Evolutionary conservation across 345 rosid species (phyloP).

Genomic region (Lenwebbia sp.): DNA sequence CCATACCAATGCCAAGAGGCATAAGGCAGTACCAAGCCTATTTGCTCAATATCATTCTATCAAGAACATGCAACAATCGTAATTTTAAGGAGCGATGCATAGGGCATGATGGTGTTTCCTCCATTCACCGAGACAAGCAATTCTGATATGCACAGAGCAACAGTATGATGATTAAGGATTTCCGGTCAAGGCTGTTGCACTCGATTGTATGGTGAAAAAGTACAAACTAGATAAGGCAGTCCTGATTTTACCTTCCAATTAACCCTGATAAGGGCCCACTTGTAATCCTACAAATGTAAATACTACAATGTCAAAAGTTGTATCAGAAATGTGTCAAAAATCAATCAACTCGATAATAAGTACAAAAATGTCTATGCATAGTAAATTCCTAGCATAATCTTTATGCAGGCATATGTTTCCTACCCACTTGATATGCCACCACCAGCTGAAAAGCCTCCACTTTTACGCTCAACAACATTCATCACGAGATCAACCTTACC

Average conservation of each 20-base stretch:
- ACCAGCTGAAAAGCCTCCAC: constrained; percentile 96
- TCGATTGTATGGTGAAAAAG: too few relatives aligned
- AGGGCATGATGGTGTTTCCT: too few relatives aligned
- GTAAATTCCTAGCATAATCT: background rate
- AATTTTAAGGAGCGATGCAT: background rate
- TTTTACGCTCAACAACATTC: constrained; percentile 94
- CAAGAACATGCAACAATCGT: background rate
- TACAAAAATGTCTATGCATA: background rate
- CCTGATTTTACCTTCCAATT: constrained; percentile 62
- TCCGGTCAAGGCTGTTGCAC: too few relatives aligned
- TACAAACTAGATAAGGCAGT: background rate
- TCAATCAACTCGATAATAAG: background rate
- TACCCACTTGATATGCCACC: constrained; percentile 95
- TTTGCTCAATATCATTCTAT: background rate
- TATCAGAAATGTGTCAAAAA: background rate
- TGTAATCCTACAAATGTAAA: constrained; percentile 56
- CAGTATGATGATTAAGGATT: too few relatives aligned
- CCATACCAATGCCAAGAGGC: background rate
- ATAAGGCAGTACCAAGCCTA: background rate
- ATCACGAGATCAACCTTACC: constrained; percentile 85
- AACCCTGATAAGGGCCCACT: constrained; percentile 91
- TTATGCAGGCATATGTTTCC: background rate
- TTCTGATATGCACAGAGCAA: too few relatives aligned
- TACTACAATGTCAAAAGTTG: background rate
- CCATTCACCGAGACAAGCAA: too few relatives aligned